These are phyloP conservation scores for Nigrospora oryzae DNA, from an alignment of 2,329 filamentous ascomycete species.

Conservation along the genomic window DNA sequence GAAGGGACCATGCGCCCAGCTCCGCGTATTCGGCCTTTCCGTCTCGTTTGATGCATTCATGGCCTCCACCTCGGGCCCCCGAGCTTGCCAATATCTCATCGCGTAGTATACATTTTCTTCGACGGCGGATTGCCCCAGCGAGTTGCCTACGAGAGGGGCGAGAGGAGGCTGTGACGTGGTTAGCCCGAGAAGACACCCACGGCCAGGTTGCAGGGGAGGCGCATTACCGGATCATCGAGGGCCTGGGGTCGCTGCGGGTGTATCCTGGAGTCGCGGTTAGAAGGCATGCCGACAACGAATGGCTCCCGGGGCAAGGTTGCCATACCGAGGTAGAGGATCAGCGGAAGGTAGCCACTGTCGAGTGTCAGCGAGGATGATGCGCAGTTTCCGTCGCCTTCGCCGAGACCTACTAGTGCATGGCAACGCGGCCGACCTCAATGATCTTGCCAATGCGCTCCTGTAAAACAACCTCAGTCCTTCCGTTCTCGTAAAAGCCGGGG, in stretches of 20 bases:
- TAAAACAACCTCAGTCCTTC: conserved; percentile 7
- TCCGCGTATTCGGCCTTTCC: no score
- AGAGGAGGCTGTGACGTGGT: conserved; percentile 43
- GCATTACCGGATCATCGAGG: conserved; percentile 54
- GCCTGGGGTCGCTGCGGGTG: conserved; percentile 86
- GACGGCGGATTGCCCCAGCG: neutral
- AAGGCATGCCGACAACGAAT: neutral
- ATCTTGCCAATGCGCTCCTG: conserved; percentile 97
- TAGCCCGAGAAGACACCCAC: conserved; percentile 7
- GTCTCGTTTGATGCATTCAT: no score
- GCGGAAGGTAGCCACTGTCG: conserved; percentile 80
- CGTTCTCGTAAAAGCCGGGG: no score
- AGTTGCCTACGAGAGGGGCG: conserved; percentile 48
- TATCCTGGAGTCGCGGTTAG: conserved; percentile 52
- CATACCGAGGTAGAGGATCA: conserved; percentile 93
- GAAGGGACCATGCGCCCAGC: no score
- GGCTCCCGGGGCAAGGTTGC: conserved; percentile 5
- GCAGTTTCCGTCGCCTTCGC: neutral
- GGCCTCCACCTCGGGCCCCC: no score
- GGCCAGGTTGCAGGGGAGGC: neutral
- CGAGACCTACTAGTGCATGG: conserved; percentile 82
- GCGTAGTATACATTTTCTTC: neutral
- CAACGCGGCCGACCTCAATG: conserved; percentile 88
- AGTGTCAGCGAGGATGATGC: conserved; percentile 23
- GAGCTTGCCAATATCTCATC: no score